Evolutionary conservation across 176 grass and related monocot genomes (phyloP).

Genomic region (Carex myosuroides): DNA sequence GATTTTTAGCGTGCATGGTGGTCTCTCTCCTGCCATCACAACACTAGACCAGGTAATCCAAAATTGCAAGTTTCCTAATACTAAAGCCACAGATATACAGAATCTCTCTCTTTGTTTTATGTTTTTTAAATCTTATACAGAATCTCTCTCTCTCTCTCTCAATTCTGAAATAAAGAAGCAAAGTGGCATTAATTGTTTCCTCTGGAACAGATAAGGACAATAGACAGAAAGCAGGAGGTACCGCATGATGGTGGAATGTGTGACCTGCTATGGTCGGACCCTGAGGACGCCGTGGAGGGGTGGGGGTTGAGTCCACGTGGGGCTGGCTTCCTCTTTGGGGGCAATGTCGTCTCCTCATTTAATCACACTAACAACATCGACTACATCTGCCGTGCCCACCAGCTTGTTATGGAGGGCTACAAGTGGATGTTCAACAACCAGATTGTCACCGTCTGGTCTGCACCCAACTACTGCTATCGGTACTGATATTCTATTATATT

Average conservation of each 20-base stretch:
- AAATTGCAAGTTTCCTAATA: conserved; percentile 12
- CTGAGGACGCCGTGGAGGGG: conserved; percentile 85
- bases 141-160: not conserved
- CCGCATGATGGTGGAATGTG: conserved; percentile 99
- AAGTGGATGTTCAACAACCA: conserved; percentile 99
- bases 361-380: conserved; percentile 94
- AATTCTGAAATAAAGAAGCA: conserved; percentile 9
- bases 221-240: conserved; percentile 99
- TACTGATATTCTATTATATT: conserved; percentile 29
- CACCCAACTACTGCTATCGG: conserved; percentile 99
- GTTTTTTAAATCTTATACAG: no score
- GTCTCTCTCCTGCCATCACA: conserved; percentile 85
- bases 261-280: conserved; percentile 99
- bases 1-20: conserved; percentile 97
- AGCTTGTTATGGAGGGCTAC: conserved; percentile 97
- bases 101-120: not conserved
- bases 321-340: conserved; percentile 90
- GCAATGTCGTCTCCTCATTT: conserved; percentile 76
- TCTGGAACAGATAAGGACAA: conserved; percentile 68
- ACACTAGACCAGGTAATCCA: conserved; percentile 77
- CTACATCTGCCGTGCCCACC: conserved; percentile 98
- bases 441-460: conserved; percentile 99
- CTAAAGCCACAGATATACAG: not conserved
- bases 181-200: not conserved
- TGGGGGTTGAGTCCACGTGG: conserved; percentile 97